Percentiles rank a stretch among this genome's conserved stretches.
Evolutionary conservation across 306 rosid genomes (phyloP).

Genomic region (Luffa acutangula): DNA sequence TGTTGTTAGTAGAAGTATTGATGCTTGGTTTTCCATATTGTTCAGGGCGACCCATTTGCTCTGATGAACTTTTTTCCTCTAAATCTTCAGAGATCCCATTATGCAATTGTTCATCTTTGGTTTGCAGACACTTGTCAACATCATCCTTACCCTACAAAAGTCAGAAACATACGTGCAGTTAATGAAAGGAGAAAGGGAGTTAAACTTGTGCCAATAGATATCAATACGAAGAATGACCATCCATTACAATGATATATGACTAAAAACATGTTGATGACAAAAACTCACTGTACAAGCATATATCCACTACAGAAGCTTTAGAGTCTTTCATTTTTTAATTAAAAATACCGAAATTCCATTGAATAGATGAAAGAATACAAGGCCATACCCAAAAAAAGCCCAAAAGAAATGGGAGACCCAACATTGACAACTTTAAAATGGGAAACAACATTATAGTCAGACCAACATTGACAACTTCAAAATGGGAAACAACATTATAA

Average conservation of each 20-base stretch:
- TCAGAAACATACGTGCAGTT: conserved; percentile 13
- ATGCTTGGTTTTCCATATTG: conserved; percentile 31
- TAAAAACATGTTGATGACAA: neutral
- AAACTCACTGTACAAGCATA: neutral
- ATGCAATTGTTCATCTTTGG: conserved; percentile 30
- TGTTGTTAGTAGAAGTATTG: conserved; percentile 28
- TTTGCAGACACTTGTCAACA: conserved; percentile 18
- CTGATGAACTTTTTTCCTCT: conserved; percentile 30
- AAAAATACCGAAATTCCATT: too few species aligned
- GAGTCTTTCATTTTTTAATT: too few species aligned
- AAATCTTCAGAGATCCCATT: conserved; percentile 31
- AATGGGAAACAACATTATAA: neutral
- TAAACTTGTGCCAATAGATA: neutral
- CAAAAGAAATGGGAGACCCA: too few species aligned
- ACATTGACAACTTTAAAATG: too few species aligned
- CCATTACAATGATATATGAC: neutral
- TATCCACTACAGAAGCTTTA: neutral
- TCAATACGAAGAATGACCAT: neutral
- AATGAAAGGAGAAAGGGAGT: neutral
- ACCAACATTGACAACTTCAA: neutral
- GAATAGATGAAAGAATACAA: too few species aligned
- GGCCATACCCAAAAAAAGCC: too few species aligned
- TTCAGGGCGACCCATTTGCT: conserved; percentile 29
- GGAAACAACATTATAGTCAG: too few species aligned
- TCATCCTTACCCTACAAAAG: conserved; percentile 48